These are phyloP conservation scores for Thermoascus crustaceus DNA, from an alignment of 2,329 filamentous ascomycete genomes.

Conservation along the genomic window DNA sequence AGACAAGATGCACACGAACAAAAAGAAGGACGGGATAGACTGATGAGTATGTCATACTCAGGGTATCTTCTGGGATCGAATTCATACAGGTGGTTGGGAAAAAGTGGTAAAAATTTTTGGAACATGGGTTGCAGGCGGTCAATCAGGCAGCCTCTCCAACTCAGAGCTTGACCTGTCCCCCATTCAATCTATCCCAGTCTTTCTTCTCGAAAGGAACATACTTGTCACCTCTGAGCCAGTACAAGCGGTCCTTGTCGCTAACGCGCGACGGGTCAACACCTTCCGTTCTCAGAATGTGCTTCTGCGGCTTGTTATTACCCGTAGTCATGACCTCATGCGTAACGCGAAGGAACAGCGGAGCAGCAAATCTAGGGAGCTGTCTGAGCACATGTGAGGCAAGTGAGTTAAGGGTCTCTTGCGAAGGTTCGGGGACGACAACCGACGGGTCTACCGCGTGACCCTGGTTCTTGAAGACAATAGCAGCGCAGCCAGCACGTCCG, in stretches of 20 bases:
- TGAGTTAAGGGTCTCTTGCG: slow-evolving; percentile 44
- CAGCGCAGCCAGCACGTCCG: slow-evolving; percentile 73
- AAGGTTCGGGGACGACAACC: slow-evolving; percentile 19
- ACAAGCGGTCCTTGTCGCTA: slow-evolving; percentile 41
- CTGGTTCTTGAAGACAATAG: slow-evolving; percentile 52
- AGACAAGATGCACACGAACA: no score
- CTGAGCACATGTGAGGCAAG: slow-evolving; percentile 52
- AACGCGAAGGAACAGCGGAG: slow-evolving; percentile 68
- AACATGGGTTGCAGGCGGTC: background rate
- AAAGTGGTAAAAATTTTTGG: background rate
- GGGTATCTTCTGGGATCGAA: no score
- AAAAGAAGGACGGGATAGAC: no score
- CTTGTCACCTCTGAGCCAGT: slow-evolving; percentile 57
- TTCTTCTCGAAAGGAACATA: slow-evolving; percentile 60
- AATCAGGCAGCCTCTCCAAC: background rate
- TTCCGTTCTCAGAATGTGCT: slow-evolving; percentile 60
- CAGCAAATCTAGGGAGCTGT: slow-evolving; percentile 63
- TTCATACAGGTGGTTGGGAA: no score
- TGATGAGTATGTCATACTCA: no score
- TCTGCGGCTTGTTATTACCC: slow-evolving; percentile 85
- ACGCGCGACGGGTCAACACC: slow-evolving; percentile 58
- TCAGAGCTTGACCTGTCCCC: slow-evolving; percentile 63
- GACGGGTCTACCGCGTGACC: slow-evolving; percentile 13
- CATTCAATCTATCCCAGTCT: slow-evolving; percentile 63
- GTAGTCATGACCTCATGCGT: slow-evolving; percentile 58